Conservation (phyloP, 2,329 filamentous ascomycete genomes). For the Fusarium armeniacum region DNA sequence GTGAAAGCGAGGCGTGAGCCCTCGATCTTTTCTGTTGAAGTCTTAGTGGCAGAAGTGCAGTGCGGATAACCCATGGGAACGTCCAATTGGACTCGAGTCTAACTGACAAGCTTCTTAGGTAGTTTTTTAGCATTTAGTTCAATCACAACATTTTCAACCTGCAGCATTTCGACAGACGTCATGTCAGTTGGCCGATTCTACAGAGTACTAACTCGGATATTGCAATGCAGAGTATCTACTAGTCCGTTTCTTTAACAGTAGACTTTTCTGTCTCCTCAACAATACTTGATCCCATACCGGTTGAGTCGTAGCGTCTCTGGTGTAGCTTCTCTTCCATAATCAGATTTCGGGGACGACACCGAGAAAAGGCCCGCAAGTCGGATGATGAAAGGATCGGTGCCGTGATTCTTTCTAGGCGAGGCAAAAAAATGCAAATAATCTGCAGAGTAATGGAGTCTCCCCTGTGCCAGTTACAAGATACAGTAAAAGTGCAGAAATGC, state of each 20-base stretch:
- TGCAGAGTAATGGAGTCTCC: conserved; percentile 44
- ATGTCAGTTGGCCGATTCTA: conserved; percentile 16
- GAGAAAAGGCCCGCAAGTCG: conserved; percentile 37
- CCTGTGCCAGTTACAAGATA: conserved; percentile 2
- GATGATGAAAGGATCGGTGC: conserved; percentile 34
- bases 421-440: conserved; percentile 32
- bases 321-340: conserved; percentile 32
- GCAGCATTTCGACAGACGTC: conserved; percentile 17
- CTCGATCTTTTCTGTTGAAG: conserved; percentile 30
- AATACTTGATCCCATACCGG: conserved; percentile 22
- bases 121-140: conserved; percentile 1
- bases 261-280: conserved; percentile 35
- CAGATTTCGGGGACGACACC: conserved; percentile 30
- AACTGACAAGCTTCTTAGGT: background rate
- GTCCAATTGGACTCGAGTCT: conserved; percentile 36
- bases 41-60: conserved; percentile 20
- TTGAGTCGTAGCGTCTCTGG: conserved; percentile 40
- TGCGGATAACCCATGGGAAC: conserved; percentile 6
- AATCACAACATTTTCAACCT: conserved; percentile 1
- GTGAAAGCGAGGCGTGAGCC: conserved; percentile 31
- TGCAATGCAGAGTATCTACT: conserved; percentile 11
- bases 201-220: conserved; percentile 15
- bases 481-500: conserved; percentile 9
- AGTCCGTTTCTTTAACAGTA: conserved; percentile 11
- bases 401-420: conserved; percentile 26